Base-by-base conservation (phyloP, 2,329 filamentous ascomycete species). In the Trichocomaceae sp. region DNA sequence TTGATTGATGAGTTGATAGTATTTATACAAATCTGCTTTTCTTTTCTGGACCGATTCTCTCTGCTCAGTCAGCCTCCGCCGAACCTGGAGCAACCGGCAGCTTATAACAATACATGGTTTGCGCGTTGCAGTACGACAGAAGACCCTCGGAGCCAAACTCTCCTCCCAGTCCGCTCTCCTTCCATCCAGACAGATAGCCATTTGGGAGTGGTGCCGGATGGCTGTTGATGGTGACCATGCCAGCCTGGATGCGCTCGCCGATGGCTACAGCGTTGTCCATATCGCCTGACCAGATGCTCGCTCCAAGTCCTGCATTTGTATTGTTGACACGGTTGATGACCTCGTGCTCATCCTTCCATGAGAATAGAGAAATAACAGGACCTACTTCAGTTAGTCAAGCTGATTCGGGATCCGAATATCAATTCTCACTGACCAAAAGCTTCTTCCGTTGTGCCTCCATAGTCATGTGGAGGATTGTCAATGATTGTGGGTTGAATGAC, bases 361-460 rank as follows among this genome's bases (percentile, higher is more conserved):
- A 75, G 52, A 84, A 65, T n/a, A 84, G 70, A 0, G 83, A 82
- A 1, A 84, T 75, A 35, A 86, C 79, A 0, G 83, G 83, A 13
- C 1, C 77, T 77, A 26, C 29, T 39, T 57, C 46, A 45, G 19
- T 48, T 2, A 37, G 37, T 22, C 6, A 44, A 35, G 10, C 7
- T 10, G 2, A 13, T 2, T 23, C 13, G 17, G 5, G 35, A 22
- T 13, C 8, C 2, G 13, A 15, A 35, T 1, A 5, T 19, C 45
- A 9, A 15, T 37, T 39, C 7, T 10, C 19, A 35, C 58, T 15
- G 29, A 75, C 79, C 80, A 57, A 83, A 83, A 29, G 79, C 78
- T 62, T 83, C 81, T 60, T 83, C 81, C 35, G 67, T 65, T 15
- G 82, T 77, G 23, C 82, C 69, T 42, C 72, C 64, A 4, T 78